These are phyloP conservation scores for Xylaria acuta DNA, from an alignment of 495 filamentous ascomycete species.

Conservation along the genomic window DNA sequence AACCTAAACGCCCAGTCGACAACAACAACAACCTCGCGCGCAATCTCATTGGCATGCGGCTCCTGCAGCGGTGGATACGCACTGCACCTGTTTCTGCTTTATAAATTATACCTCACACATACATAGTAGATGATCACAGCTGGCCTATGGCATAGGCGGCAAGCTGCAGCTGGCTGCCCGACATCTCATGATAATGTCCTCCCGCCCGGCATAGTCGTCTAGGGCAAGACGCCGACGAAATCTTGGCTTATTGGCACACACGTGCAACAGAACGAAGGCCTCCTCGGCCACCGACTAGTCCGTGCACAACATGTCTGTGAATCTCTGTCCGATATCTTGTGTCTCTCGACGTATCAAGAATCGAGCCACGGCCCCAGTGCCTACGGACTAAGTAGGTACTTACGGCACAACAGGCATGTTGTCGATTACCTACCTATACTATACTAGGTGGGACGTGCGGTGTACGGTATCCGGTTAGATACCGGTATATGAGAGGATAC, in stretches of 20 bases:
- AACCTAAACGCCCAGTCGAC: background rate
- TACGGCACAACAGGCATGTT: background rate
- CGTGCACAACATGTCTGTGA: background rate
- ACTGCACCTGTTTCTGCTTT: slow-evolving; percentile 15
- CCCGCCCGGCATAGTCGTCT: slow-evolving; percentile 6
- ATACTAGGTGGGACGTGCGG: background rate
- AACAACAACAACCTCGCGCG: slow-evolving; percentile 1
- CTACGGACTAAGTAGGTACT: too few species aligned
- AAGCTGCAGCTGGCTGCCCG: slow-evolving; percentile 6
- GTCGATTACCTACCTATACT: background rate
- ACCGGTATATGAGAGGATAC: background rate
- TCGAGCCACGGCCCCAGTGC: slow-evolving; percentile 3
- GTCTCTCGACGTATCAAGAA: background rate
- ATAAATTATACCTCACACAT: background rate
- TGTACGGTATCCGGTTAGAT: too few species aligned
- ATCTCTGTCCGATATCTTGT: slow-evolving; percentile 10
- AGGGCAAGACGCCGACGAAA: background rate
- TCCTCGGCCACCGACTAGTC: background rate
- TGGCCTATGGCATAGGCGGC: background rate
- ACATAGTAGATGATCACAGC: background rate
- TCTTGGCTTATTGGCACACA: background rate
- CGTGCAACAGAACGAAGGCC: background rate
- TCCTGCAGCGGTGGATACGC: slow-evolving; percentile 18
- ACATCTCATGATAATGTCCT: slow-evolving; percentile 8
- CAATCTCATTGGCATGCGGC: slow-evolving; percentile 18